Percentiles rank a stretch among this genome's conserved stretches.
Evolutionary conservation across 2,329 filamentous ascomycete species (phyloP).

Genomic region (Claviceps arundinis): DNA sequence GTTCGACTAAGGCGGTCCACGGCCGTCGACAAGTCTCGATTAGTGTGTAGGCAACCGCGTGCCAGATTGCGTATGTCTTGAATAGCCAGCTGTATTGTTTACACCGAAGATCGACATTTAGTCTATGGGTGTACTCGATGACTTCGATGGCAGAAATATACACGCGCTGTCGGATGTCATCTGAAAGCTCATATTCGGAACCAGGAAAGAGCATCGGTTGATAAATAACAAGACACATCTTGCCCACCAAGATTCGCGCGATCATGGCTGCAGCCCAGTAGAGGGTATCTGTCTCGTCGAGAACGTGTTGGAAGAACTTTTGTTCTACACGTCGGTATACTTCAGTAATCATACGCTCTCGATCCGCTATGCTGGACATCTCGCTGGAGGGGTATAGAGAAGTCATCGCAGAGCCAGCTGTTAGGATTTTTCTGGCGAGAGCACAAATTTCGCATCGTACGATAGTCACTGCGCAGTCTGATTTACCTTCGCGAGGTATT

Average conservation of each 20-base stretch:
- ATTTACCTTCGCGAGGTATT: conserved; percentile 32
- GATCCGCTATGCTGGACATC: conserved; percentile 19
- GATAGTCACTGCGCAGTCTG: conserved; percentile 35
- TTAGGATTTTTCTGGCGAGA: conserved; percentile 23
- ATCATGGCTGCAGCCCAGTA: conserved; percentile 59
- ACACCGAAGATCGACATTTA: conserved; percentile 44
- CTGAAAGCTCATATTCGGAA: conserved; percentile 39
- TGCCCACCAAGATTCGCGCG: conserved; percentile 58
- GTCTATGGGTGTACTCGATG: conserved; percentile 52
- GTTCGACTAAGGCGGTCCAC: conserved; percentile 36
- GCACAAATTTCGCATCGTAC: conserved; percentile 40
- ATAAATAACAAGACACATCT: conserved; percentile 66
- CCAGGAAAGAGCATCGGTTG: conserved; percentile 56
- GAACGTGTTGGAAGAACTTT: conserved; percentile 38
- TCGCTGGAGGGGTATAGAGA: conserved; percentile 16
- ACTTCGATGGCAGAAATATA: conserved; percentile 63
- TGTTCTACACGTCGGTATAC: conserved; percentile 40
- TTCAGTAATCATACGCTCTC: conserved; percentile 34
- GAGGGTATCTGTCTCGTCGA: conserved; percentile 36
- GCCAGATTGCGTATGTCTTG: conserved; percentile 38
- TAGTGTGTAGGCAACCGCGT: conserved; percentile 35
- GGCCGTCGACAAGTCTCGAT: conserved; percentile 32
- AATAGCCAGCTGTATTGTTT: conserved; percentile 36
- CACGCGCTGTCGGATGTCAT: conserved; percentile 52
- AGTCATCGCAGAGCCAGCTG: conserved; percentile 20